Base-by-base conservation (phyloP, 495 filamentous ascomycete genomes). In the Aspergillus saccharolyticus region DNA sequence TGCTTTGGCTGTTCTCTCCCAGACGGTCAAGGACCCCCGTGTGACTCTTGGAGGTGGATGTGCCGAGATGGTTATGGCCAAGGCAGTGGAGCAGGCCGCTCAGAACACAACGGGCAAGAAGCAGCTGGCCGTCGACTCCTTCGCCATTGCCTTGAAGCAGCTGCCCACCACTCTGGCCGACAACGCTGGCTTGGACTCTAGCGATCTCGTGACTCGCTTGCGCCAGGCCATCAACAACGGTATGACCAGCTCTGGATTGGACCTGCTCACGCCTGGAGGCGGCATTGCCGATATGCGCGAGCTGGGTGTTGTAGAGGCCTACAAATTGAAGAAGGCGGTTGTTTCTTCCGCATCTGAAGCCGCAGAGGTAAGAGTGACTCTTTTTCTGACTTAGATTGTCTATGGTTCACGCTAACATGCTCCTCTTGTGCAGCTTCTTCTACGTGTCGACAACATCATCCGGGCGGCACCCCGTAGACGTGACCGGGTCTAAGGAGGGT, bases 61-160 rank as follows among this genome's bases (percentile, higher is more conserved):
- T 66, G 92, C 92, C 0, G 94, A 98, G 83, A 97, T 96, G 93
- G 76, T 96, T 56, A 98, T 98, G 94, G 89, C 92, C 59, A 96
- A 96, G 77, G 94, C 94, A 44, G 94, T 97, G 42, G 95, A 97
- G 68, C 86, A 90, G 49, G 92, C 91, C 17, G 92, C 93, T 8
- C 90, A 93, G 52, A 93, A 96, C 67, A 89, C 95, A 15, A 89
- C 91, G 33, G 94, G 94, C 66, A 98, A 98, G 85, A 95, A 92
- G 74, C 91, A 94, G 56, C 81, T 96, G 58, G 94, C 94, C 7
- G 93, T 97, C 19, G 87, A 93, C 63, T 81, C 90, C 0, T 98
- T 97, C 66, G 88, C 93, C 6, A 82, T 83, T 44, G 94, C 94
- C 17, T 80, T 98, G 24, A 85, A 90, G 65, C 94, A 97, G 70